Evolutionary conservation across 257 asterid species (phyloP), one percentile per base, ranked within the genome.

Genomic region (Schizonepeta tenuifolia): DNA sequence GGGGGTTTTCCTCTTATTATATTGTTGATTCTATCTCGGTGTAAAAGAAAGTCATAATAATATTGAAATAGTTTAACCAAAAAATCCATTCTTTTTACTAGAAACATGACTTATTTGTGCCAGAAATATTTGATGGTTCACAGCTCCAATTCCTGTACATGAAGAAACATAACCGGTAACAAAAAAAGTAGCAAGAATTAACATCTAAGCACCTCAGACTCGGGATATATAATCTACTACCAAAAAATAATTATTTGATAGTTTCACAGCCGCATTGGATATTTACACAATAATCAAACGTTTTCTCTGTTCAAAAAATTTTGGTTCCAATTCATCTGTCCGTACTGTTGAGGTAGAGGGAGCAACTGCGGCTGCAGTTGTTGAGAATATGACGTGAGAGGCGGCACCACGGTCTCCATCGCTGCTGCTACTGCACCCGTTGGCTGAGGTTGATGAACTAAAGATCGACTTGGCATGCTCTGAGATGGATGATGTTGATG

Each of bases 301-400:
- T 78, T 82, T 26, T 79, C 80, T 77, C 83, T 70, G 36, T 81
- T 85, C 63, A 75, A 69, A 41, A 78, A 56, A 63, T 75, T 71
- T 24, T 80, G 59, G 58, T 81, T 87, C 90, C 84, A 87, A 66
- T 76, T 78, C 57, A 75, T 70, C 76, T 80, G 84, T 9, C 84
- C 76, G 22, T 74, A 72, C 62, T 77, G 78, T 57, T 50, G 83
- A 50, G 78, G 46, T 13, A 75, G 20, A 9, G 79, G 63, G 7
- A 46, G 69, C 58, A 61, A 20, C 66, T 61, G 73, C 14, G 3
- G 47, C 10, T 41, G 46, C 0, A 65, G 63, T 61, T 67, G 79
- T 60, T 75, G 91, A 61, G 80, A 85, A 76, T 59, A 77, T 36
- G 83, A 55, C 75, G 77, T 41, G 22, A 74, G 59, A 36, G 88